phyloP scores from a whole-genome alignment of 441 rosid species.

The Dalechampia spathulata region DNA sequence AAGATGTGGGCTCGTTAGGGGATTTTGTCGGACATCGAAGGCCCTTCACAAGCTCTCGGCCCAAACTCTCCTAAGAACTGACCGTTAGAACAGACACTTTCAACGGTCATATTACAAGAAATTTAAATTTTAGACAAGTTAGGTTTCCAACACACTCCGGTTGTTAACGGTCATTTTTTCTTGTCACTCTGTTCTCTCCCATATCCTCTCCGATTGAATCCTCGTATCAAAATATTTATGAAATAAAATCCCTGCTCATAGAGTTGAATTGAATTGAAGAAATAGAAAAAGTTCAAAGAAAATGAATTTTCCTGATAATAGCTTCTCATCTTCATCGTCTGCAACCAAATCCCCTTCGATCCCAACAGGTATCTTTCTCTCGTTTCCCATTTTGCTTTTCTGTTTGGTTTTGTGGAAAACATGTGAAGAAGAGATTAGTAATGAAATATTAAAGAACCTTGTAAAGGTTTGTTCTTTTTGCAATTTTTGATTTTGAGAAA shows the following conservation, averaged over 20 bases:
- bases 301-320: slow-evolving; percentile 25
- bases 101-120: slow-evolving; percentile 8
- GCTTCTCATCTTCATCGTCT: slow-evolving; percentile 11
- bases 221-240: neutral
- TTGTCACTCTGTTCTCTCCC: neutral
- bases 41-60: neutral
- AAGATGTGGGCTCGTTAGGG: too few species aligned
- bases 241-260: neutral
- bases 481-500: neutral
- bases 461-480: neutral
- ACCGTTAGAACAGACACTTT: slow-evolving; percentile 4
- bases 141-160: neutral
- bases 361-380: slow-evolving; percentile 15
- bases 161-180: slow-evolving; percentile 17
- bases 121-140: slow-evolving; percentile 9
- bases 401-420: neutral
- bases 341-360: slow-evolving; percentile 10
- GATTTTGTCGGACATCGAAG: too few species aligned
- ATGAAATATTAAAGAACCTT: neutral
- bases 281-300: neutral
- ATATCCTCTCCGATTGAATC: neutral
- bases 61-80: neutral
- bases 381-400: neutral
- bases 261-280: neutral
- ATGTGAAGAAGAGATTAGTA: neutral